Base-by-base conservation (phyloP, 108 stramenopile species). In the Schizochytrium sp. region DNA sequence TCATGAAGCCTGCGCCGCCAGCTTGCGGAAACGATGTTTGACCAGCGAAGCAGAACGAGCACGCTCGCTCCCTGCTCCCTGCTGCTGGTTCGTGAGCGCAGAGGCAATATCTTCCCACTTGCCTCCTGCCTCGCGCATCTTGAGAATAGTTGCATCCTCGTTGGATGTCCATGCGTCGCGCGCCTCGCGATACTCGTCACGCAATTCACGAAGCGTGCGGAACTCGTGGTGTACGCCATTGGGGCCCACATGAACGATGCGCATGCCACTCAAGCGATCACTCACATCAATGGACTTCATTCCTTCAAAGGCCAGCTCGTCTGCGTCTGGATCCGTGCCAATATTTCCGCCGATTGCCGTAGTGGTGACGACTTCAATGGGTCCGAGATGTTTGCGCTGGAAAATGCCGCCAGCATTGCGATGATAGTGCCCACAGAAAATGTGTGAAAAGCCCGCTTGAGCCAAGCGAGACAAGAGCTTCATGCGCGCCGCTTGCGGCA, bases 401-500 rank as follows among this genome's bases (percentile, higher is more conserved):
- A 18, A 58, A 5, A 25, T 18, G 44, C 87, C 87, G 34, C 87
- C 87, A 28, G 87, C 87, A 59, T 88, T 88, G 5, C 87, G 87
- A 29, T 88, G 87, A 28, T 60, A 88, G 60, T 88, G 87, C 0
- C 87, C 87, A 28, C 59, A 88, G 34, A 88, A 88, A 18, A 41
- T 25, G 21, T 88, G 58, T 6, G 59, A 18, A 1, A 34, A 16
- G 44, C 58, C 87, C 25, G 34, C 28, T 19, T 60, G 58, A 5
- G 34, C 16, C 16, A 88, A 8, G 58, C 25, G 87, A 18, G 5
- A 19, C 5, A 88, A 16, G 14, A 88, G 5, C 5, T 58, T 34
- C 87, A 34, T 25, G 43, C 87, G 58, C 59, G 44, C 60, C 5
- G 57, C 16, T 5, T 8, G 44, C n/a, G 58, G 34, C 44, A 72